These are phyloP conservation scores for Flaveria sonorensis DNA, from an alignment of 129 eudicot species.

Conservation along the genomic window DNA sequence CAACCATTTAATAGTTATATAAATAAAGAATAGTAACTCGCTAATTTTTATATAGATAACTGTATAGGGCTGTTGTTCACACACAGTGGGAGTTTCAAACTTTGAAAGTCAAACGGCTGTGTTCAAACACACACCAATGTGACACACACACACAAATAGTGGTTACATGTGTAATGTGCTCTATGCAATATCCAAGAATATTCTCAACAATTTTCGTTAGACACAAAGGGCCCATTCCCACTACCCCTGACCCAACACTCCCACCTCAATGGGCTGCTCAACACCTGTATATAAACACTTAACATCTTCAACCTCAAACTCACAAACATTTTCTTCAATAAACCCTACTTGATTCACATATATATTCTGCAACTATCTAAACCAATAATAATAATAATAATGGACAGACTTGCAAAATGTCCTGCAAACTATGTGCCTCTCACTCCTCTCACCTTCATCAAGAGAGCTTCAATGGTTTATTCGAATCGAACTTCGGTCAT, in stretches of 20 bases:
- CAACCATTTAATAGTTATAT: too few species aligned
- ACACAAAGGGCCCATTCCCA: conserved; percentile 24
- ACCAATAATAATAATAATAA: not conserved
- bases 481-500: conserved; percentile 56
- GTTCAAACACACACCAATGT: conserved; percentile 36
- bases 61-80: not conserved
- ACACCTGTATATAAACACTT: conserved; percentile 25
- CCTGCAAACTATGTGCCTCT: conserved; percentile 70
- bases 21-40: too few species aligned
- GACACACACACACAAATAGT: conserved; percentile 16
- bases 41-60: too few species aligned
- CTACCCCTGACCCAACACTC: not conserved
- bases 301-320: not conserved
- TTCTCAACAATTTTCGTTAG: conserved; percentile 12
- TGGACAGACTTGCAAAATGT: conserved; percentile 63
- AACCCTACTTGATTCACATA: not conserved
- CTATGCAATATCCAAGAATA: conserved; percentile 23
- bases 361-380: not conserved
- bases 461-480: conserved; percentile 65
- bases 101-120: conserved; percentile 45
- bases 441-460: conserved; percentile 70
- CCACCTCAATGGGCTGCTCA: not conserved
- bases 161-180: not conserved
- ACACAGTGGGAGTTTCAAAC: not conserved
- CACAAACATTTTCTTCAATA: not conserved